Evolutionary conservation across 2,329 filamentous ascomycete species (phyloP).

Genomic region (Cadophora sp.): DNA sequence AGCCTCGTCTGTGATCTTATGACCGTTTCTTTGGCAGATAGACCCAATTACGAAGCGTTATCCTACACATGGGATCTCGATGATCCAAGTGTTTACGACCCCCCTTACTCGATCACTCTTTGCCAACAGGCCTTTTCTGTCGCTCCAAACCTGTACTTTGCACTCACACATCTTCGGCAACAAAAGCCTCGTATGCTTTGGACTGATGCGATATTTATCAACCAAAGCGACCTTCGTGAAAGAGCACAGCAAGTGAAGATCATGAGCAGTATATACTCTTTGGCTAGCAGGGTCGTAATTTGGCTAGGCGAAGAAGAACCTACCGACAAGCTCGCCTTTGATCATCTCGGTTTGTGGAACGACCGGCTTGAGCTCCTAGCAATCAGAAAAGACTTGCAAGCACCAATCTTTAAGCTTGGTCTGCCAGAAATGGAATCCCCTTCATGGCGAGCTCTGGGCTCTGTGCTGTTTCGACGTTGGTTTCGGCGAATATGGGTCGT

Average conservation of each 20-base stretch:
- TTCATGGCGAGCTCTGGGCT: background rate
- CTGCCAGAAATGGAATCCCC: background rate
- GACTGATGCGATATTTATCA: conserved; percentile 42
- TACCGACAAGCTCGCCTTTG: background rate
- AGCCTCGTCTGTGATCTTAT: background rate
- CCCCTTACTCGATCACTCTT: background rate
- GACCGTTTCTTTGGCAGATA: background rate
- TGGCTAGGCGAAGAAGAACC: conserved; percentile 36
- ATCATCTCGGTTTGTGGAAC: background rate
- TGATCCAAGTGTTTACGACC: background rate
- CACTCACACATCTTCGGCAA: background rate
- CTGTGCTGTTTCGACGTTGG: conserved; percentile 3
- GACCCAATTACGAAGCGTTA: background rate
- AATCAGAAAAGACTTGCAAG: background rate
- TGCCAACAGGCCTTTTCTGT: background rate
- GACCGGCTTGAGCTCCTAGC: background rate
- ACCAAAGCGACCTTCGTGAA: conserved; percentile 37
- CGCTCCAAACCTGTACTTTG: background rate
- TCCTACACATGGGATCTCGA: background rate
- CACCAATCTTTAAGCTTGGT: background rate
- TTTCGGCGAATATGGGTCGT: conserved; percentile 5
- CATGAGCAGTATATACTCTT: conserved; percentile 39
- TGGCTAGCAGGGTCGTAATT: conserved; percentile 34
- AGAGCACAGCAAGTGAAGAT: conserved; percentile 35
- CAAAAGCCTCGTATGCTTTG: conserved; percentile 23